phyloP scores from a whole-genome alignment of 176 grass and related monocot species.

The Hordeum vulgare region MorexV3_pseudomolecules_assembly NC_058522.1:574500665-574501164 shows the following conservation, averaged over 20 bases:
- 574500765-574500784: conserved; percentile 1
- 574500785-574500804: not conserved
- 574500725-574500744: conserved; percentile 59
- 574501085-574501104: conserved; percentile 53
- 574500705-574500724: conserved; percentile 72
- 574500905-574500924: conserved; percentile 81
- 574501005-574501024: conserved; percentile 77
- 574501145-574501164: not conserved
- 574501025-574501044: conserved; percentile 42
- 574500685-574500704: conserved; percentile 76
- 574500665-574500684: conserved; percentile 57
- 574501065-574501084: conserved; percentile 91
- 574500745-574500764: conserved; percentile 43
- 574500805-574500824: not conserved
- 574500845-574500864: conserved; percentile 88
- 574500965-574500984: conserved; percentile 78
- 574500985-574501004: conserved; percentile 65
- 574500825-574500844: conserved; percentile 47
- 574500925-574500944: conserved; percentile 74
- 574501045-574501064: conserved; percentile 84
- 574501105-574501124: not conserved
- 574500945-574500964: conserved; percentile 59
- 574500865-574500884: conserved; percentile 75
- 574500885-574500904: conserved; percentile 74
- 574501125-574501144: conserved; percentile 42